These are phyloP conservation scores for Colletotrichum aenigma DNA, from an alignment of 2,329 filamentous ascomycete genomes.

Conservation along the genomic window DNA sequence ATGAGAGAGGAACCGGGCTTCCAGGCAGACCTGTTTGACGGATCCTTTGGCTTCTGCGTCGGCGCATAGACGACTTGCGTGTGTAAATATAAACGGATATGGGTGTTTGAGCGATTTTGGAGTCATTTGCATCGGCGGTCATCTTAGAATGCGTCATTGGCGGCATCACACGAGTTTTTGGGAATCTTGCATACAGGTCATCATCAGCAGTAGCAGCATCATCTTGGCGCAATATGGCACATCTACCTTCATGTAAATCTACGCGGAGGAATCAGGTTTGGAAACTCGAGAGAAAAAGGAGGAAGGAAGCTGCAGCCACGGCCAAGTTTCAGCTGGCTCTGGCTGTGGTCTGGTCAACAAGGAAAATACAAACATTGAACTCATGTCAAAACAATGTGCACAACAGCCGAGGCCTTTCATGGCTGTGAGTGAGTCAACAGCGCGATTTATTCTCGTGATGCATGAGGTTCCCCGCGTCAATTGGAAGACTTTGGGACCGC, in stretches of 20 bases:
- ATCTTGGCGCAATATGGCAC: background rate
- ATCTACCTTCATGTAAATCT: background rate
- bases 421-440: background rate
- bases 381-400: background rate
- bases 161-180: background rate
- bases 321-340: background rate
- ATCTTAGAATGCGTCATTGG: background rate
- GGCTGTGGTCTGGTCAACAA: background rate
- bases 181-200: background rate
- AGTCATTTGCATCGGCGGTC: conserved; percentile 1
- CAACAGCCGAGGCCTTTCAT: background rate
- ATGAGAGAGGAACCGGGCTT: conserved; percentile 52
- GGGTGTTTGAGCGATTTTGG: conserved; percentile 15
- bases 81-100: conserved; percentile 6
- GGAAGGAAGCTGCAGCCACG: background rate
- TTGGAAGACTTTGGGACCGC: background rate
- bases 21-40: conserved; percentile 60
- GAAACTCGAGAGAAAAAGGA: background rate
- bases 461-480: background rate
- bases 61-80: conserved; percentile 32
- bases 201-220: background rate
- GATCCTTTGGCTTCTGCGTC: conserved; percentile 64
- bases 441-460: background rate
- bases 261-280: background rate
- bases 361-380: background rate